phyloP scores from a whole-genome alignment of 2,329 filamentous ascomycete genomes.

The Ceratocystis destructans region DNA sequence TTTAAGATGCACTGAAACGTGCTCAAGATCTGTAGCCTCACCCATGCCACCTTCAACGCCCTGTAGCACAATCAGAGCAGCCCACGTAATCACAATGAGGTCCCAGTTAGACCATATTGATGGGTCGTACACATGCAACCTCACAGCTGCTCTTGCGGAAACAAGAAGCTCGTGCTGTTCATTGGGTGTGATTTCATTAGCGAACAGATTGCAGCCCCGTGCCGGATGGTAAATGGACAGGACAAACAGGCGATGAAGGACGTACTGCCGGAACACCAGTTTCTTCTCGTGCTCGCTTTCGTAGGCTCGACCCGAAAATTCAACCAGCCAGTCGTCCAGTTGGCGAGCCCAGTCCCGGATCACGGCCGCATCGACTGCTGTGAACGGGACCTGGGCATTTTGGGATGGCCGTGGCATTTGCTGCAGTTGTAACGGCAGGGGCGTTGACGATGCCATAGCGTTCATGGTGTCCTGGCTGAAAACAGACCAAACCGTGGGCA shows the following conservation, averaged over 20 bases:
- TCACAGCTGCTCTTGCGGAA: slow-evolving; percentile 30
- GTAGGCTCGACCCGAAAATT: slow-evolving; percentile 25
- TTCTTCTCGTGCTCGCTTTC: slow-evolving; percentile 12
- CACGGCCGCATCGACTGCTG: slow-evolving; percentile 29
- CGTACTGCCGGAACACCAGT: slow-evolving; percentile 25
- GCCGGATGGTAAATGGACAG: slow-evolving; percentile 32
- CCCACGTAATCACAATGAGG: slow-evolving; percentile 33
- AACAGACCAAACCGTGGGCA: slow-evolving; percentile 33
- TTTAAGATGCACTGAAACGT: slow-evolving; percentile 25
- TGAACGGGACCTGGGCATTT: slow-evolving; percentile 24
- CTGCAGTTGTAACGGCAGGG: slow-evolving; percentile 1
- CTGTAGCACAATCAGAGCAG: slow-evolving; percentile 32
- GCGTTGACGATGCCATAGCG: slow-evolving; percentile 13
- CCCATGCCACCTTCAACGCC: slow-evolving; percentile 30
- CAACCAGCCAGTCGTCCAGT: slow-evolving; percentile 31
- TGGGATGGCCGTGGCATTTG: slow-evolving; percentile 13
- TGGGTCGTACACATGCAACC: slow-evolving; percentile 29
- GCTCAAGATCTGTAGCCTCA: slow-evolving; percentile 25
- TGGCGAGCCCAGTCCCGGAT: slow-evolving; percentile 32
- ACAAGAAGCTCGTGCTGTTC: slow-evolving; percentile 31
- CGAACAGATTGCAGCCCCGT: slow-evolving; percentile 29
- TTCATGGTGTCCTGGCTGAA: slow-evolving; percentile 21
- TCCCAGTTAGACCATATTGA: slow-evolving; percentile 34
- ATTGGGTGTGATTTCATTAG: slow-evolving; percentile 27
- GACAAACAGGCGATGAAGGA: slow-evolving; percentile 30